A percentile compares a stretch with the other conserved stretches of the same genome.
These are phyloP conservation scores for Vitis vinifera DNA, from an alignment of 164 flowering plant genomes.

Conservation along the genomic window ASM3070453v1 NC_081815.1:7313001-7313500, in stretches of 20 bases:
- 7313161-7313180: not conserved
- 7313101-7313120: not conserved
- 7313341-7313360: not conserved
- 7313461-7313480: constrained; percentile 64
- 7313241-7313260: no score
- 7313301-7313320: not conserved
- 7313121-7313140: not conserved
- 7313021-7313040: not conserved
- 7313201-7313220: not conserved
- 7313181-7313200: constrained; percentile 3
- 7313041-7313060: not conserved
- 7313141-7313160: not conserved
- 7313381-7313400: constrained; percentile 3
- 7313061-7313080: not conserved
- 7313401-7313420: constrained; percentile 41
- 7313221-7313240: not conserved
- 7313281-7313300: not conserved
- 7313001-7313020: not conserved
- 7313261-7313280: no score
- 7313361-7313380: not conserved
- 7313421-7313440: constrained; percentile 64
- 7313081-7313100: not conserved
- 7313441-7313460: constrained; percentile 64
- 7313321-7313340: not conserved
- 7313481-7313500: constrained; percentile 89